Percentiles rank a stretch among this genome's conserved stretches.
phyloP scores from a whole-genome alignment of 225 moss, liverwort and hornwort species.

The Straminergon stramineum region DNA sequence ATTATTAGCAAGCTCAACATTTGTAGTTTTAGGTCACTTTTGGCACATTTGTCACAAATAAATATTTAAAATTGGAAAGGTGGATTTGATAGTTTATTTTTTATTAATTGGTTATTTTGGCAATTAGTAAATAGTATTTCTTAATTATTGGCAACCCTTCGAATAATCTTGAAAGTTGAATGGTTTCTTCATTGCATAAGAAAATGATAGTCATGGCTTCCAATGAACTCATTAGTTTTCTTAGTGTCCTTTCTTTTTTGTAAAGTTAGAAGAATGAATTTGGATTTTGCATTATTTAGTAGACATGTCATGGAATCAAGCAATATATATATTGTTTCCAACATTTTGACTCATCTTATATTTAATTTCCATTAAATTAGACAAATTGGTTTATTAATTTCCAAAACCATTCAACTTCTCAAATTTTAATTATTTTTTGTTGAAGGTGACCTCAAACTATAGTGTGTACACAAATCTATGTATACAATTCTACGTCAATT shows the following conservation, averaged over 20 bases:
- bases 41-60: not conserved
- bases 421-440: no score
- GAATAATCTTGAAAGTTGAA: not conserved
- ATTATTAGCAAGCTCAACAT: not conserved
- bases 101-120: not conserved
- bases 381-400: no score
- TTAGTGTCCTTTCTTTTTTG: not conserved
- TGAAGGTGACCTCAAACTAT: no score
- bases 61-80: not conserved
- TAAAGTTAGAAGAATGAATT: not conserved
- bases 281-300: not conserved
- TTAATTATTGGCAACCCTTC: no score
- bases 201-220: not conserved
- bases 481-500: no score
- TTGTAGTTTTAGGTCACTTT: fast-evolving
- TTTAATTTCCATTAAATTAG: no score
- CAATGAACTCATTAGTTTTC: not conserved
- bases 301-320: not conserved
- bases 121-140: no score
- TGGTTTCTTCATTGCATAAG: not conserved
- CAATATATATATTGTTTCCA: not conserved
- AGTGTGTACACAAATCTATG: no score
- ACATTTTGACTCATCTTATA: no score
- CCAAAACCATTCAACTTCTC: no score
- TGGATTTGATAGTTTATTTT: fast-evolving